These are phyloP conservation scores for Chenopodium berlandieri DNA, from an alignment of 148 eudicot genomes.

Conservation along the genomic window DNA sequence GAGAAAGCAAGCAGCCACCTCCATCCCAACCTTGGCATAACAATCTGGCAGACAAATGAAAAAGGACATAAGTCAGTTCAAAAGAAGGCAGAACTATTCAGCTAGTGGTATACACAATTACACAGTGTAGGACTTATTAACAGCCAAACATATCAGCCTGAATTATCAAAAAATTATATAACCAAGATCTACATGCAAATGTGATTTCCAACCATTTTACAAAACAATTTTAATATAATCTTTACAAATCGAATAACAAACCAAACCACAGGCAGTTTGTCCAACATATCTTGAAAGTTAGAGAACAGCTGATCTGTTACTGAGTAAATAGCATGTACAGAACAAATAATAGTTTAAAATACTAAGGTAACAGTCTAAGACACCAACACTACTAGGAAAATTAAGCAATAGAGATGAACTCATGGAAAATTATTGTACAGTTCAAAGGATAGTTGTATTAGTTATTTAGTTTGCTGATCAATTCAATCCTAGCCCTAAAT, in stretches of 20 bases:
- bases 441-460: background rate
- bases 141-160: background rate
- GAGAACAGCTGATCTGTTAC: background rate
- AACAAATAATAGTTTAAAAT: background rate
- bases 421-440: background rate
- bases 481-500: background rate
- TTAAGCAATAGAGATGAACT: background rate
- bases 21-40: conserved; percentile 85
- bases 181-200: background rate
- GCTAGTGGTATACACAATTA: background rate
- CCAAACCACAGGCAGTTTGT: background rate
- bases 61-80: background rate
- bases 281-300: background rate
- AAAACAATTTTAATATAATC: background rate
- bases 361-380: background rate
- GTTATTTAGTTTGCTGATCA: background rate
- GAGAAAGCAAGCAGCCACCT: conserved; percentile 77
- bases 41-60: conserved; percentile 38
- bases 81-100: background rate
- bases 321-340: background rate
- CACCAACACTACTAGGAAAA: background rate
- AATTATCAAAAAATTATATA: background rate
- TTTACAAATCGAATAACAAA: background rate
- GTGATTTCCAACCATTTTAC: background rate
- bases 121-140: background rate